Percentiles rank a stretch among this genome's conserved stretches.
Evolutionary conservation across 2,329 filamentous ascomycete species (phyloP).

Genomic region (Cephalotrichum gorgonifer): DNA sequence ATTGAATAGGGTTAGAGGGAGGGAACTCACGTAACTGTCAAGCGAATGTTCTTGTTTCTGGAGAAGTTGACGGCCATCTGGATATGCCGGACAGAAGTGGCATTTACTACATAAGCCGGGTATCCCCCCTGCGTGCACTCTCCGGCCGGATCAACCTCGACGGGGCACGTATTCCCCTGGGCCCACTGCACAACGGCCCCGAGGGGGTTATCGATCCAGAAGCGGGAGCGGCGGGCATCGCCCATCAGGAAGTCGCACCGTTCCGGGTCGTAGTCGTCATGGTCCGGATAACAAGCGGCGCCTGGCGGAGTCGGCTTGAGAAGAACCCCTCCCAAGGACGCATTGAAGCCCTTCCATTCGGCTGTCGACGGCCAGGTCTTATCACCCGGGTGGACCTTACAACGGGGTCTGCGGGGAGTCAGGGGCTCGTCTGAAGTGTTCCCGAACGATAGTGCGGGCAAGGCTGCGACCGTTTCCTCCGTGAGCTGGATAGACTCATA

Average conservation of each 20-base stretch:
- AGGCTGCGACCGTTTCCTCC: not conserved
- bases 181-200: not conserved
- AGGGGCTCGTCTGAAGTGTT: not conserved
- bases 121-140: not conserved
- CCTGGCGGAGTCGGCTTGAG: slow-evolving; percentile 42
- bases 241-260: slow-evolving; percentile 26
- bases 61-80: slow-evolving; percentile 21
- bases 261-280: slow-evolving; percentile 29
- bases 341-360: slow-evolving; percentile 40
- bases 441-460: not conserved
- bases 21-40: slow-evolving; percentile 22
- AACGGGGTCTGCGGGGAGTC: slow-evolving; percentile 10
- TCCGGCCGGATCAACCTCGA: not conserved
- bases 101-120: slow-evolving; percentile 16
- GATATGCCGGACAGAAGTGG: slow-evolving; percentile 12
- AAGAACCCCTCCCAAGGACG: slow-evolving; percentile 36
- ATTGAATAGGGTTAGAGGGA: not conserved
- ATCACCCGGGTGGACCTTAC: slow-evolving; percentile 39
- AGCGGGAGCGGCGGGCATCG: slow-evolving; percentile 1
- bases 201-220: not conserved
- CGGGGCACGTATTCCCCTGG: not conserved
- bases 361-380: slow-evolving; percentile 37
- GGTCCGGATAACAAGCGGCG: slow-evolving; percentile 33
- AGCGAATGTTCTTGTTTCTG: slow-evolving; percentile 26
- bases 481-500: not conserved